A percentile compares a stretch with the other conserved stretches of the same genome.
phyloP scores from a whole-genome alignment of 768 basidiomycete genomes.

The Leccinum longicurvipes region DNA sequence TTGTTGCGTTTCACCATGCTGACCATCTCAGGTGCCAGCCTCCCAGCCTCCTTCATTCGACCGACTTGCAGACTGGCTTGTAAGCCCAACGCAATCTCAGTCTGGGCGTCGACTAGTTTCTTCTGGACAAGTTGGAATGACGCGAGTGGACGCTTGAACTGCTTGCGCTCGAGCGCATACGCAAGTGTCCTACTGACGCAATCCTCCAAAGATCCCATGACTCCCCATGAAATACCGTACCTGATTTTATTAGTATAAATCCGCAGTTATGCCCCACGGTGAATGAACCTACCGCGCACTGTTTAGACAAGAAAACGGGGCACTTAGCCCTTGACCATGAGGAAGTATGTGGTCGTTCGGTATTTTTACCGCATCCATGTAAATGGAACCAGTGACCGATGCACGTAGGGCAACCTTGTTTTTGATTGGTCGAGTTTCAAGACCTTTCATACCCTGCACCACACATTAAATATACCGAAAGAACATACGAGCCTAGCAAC shows the following conservation, averaged over 20 bases:
- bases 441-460: constrained; percentile 72
- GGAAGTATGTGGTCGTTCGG: constrained; percentile 73
- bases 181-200: constrained; percentile 73
- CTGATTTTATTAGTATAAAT: constrained; percentile 31
- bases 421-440: constrained; percentile 84
- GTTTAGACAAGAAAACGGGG: constrained; percentile 91
- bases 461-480: background rate
- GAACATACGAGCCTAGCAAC: background rate
- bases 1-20: constrained; percentile 95
- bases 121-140: constrained; percentile 98
- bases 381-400: constrained; percentile 81
- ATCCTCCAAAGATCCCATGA: constrained; percentile 94
- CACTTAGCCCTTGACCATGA: constrained; percentile 70
- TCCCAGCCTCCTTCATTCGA: constrained; percentile 77
- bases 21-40: constrained; percentile 85
- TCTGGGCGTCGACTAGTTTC: constrained; percentile 93
- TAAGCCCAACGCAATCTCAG: constrained; percentile 76
- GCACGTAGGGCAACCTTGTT: constrained; percentile 91
- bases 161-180: constrained; percentile 86
- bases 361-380: constrained; percentile 89
- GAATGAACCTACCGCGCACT: constrained; percentile 57
- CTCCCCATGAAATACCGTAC: constrained; percentile 91
- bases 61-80: constrained; percentile 78
- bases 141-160: constrained; percentile 86
- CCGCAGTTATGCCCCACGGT: background rate